phyloP scores from a whole-genome alignment of 331 rosid species.

The Rosa hybrid region DNA sequence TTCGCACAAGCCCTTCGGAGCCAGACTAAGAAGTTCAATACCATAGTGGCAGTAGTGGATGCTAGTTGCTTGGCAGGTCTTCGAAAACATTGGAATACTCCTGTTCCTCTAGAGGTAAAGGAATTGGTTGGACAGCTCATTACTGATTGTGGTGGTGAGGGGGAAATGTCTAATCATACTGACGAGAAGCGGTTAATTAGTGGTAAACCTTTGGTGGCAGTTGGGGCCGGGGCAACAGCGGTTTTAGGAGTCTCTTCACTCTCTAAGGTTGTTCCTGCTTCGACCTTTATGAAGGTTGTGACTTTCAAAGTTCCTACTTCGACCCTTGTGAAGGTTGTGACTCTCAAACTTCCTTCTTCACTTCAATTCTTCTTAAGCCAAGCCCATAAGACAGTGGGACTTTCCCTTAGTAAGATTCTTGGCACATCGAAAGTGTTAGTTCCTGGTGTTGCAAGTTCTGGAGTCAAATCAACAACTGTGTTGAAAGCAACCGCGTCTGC shows the following conservation, averaged over 20 bases:
- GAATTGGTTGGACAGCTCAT: slow-evolving; percentile 54
- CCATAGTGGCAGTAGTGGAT: slow-evolving; percentile 76
- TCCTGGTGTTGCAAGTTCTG: slow-evolving; percentile 57
- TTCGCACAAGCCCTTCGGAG: slow-evolving; percentile 64
- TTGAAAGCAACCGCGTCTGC: slow-evolving; percentile 69
- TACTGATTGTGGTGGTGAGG: slow-evolving; percentile 43
- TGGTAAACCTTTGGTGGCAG: slow-evolving; percentile 69
- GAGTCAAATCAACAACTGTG: slow-evolving; percentile 55
- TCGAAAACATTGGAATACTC: slow-evolving; percentile 75
- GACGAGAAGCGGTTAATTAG: slow-evolving; percentile 49
- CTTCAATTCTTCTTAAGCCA: slow-evolving; percentile 57
- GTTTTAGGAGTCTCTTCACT: slow-evolving; percentile 77
- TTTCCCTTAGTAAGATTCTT: slow-evolving; percentile 48
- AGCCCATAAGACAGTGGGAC: slow-evolving; percentile 47
- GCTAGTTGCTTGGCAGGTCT: slow-evolving; percentile 67
- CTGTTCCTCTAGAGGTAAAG: slow-evolving; percentile 57
- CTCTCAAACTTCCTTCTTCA: slow-evolving; percentile 59
- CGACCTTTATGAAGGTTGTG: slow-evolving; percentile 58
- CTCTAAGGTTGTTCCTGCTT: slow-evolving; percentile 68
- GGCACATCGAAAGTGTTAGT: slow-evolving; percentile 55
- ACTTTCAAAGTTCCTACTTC: slow-evolving; percentile 64
- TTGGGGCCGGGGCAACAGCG: slow-evolving; percentile 87
- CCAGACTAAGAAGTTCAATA: slow-evolving; percentile 64
- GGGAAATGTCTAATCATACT: slow-evolving; percentile 29
- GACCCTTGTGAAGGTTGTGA: slow-evolving; percentile 44